These are phyloP conservation scores for Vanrija sp. DNA, from an alignment of 1,284 basidiomycete genomes.

Conservation along the genomic window DNA sequence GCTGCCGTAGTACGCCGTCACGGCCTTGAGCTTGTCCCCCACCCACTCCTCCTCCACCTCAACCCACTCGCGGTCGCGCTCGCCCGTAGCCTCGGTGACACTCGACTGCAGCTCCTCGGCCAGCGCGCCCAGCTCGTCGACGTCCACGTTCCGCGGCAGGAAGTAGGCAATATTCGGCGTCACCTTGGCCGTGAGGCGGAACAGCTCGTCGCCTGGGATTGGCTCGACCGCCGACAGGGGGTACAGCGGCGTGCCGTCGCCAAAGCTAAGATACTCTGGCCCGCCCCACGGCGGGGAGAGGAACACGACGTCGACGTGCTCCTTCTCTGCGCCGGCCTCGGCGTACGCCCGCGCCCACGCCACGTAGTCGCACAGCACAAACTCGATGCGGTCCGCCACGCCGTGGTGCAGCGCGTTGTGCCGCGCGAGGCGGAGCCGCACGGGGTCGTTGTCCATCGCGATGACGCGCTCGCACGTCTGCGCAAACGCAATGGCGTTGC, in stretches of 20 bases:
- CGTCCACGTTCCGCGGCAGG: conserved; percentile 75
- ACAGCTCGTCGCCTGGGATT: conserved; percentile 74
- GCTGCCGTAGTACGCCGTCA: conserved; percentile 54
- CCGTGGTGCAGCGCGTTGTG: conserved; percentile 93
- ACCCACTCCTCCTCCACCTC: conserved; percentile 56
- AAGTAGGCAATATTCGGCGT: conserved; percentile 83
- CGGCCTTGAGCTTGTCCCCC: conserved; percentile 53
- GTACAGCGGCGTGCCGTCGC: conserved; percentile 54
- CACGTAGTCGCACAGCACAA: conserved; percentile 81
- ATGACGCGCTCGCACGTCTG: conserved; percentile 91
- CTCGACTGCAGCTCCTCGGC: conserved; percentile 20
- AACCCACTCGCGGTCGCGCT: conserved; percentile 37
- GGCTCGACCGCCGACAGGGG: conserved; percentile 70
- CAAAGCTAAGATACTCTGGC: conserved; percentile 32
- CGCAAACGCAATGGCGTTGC: conserved; percentile 96
- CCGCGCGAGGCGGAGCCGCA: conserved; percentile 75
- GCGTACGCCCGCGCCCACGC: conserved; percentile 65
- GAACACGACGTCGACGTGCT: conserved; percentile 78
- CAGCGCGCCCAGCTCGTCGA: conserved; percentile 69
- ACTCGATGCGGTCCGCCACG: conserved; percentile 88
- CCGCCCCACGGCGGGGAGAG: conserved; percentile 83
- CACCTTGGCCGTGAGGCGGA: conserved; percentile 61
- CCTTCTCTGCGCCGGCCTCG: conserved; percentile 36
- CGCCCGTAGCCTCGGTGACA: conserved; percentile 4
- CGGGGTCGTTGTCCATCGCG: conserved; percentile 81